Evolutionary conservation across 2,329 filamentous ascomycete species (phyloP), one percentile per base, ranked within the genome.

Genomic region (Blumeria hordei): DNA sequence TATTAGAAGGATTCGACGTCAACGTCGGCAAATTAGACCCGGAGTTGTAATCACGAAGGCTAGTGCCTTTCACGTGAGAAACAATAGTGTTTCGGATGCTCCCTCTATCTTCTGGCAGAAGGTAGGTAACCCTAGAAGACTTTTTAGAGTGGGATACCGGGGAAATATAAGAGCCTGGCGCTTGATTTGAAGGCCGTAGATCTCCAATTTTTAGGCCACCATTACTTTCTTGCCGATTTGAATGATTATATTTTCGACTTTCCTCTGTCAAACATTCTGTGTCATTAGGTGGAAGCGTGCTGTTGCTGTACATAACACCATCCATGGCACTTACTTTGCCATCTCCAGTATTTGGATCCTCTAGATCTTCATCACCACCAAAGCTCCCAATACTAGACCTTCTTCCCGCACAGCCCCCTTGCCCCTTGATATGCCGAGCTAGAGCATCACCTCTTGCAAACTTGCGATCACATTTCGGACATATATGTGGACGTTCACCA

Each of bases 401-500:
- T 56, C 92, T 80, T 56, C 92, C 92, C 11, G 93, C 92, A 69
- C 92, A 98, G 51, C 92, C 92, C 55, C 92, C 92, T 55, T 88
- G 85, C 36, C 92, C 92, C 69, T 96, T 96, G 66, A 86, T 94
- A 66, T 98, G 92, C 57, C 92, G 80, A 47, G 92, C 92, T 55
- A 98, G 71, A 32, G 92, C 92, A 72, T 98, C 92, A 11, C 92
- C 92, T 60, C 92, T 82, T 47, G 92, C 92, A 69, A 98, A 98
- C 61, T 88, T 86, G 58, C 92, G 80, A 60, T 93, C 87, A 66
- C 92, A 98, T 66, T 93, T 95, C 43, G 85, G 84, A 64, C 92
- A 98, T 9, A 92, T 84, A 63, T 98, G 92, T 11, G 88, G 88
- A 64, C 93, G 82, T 70, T 98, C 92, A 55, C 92, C 92, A 0